Evolutionary conservation across 169 alveolate genomes (phyloP), one percentile per base, ranked within the genome.

Genomic region (Neospora caninum): DNA sequence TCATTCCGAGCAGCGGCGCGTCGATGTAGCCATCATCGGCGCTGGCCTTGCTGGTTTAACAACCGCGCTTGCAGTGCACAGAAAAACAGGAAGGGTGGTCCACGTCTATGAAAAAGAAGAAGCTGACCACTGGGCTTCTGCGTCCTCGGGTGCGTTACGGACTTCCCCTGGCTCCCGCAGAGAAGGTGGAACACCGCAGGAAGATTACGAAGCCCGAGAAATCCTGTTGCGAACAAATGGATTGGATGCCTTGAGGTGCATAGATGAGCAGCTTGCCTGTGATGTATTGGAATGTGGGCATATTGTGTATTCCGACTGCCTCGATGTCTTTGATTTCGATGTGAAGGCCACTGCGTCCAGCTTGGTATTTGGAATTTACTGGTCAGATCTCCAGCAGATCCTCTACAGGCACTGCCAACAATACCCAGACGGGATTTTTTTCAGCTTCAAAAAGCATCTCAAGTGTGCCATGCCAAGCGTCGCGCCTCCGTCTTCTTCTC

Each of bases 331-430:
- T 34, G 89, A 82, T 20, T 82, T 38, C 25, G 89, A 82, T 27
- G 69, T 42, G 69, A 41, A 82, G 89, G 67, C 89, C 20, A 42
- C 89, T 27, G 53, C 89, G 6, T 82, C 89, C 25, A 82, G 54
- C 36, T 31, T 82, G 38, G 89, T 82, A 9, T 82, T 82, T 41
- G 89, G 89, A 29, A 82, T 82, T 31, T 82, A 82, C 41, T 82
- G 89, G 89, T 36, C 89, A 42, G 89, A 82, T 42, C 64, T 82
- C 18, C 89, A 42, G 25, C 89, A 82, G 67, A 82, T 82, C 67
- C 89, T 82, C 89, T 82, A 82, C 38, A 82, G 89, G 39, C 89
- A 82, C 64, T 82, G 89, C 41, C 89, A 82, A 49, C 89, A 42
- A 13, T 82, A 82, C 89, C 54, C 69, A 22, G 67, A 82, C 34